These are phyloP conservation scores for Monascus purpureus DNA, from an alignment of 495 filamentous ascomycete genomes.

Conservation along the genomic window DNA sequence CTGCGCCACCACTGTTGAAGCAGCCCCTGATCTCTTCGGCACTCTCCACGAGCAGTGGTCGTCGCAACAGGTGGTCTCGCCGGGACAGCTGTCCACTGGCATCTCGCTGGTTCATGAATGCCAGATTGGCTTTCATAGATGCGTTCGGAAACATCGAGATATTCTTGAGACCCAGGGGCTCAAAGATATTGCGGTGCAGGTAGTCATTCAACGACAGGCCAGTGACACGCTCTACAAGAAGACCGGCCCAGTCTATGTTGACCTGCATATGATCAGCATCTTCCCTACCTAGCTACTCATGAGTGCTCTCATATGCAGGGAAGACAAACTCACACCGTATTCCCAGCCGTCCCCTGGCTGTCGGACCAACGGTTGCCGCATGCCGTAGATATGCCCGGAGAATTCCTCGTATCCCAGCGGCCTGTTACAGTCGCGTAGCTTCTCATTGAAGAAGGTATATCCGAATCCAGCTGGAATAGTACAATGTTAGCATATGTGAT, in stretches of 20 bases:
- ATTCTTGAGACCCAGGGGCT: slow-evolving; percentile 37
- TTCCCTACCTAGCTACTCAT: background rate
- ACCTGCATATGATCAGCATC: slow-evolving; percentile 15
- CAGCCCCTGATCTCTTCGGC: slow-evolving; percentile 16
- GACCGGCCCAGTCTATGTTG: slow-evolving; percentile 47
- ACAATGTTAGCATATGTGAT: background rate
- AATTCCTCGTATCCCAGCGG: slow-evolving; percentile 43
- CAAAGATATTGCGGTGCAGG: slow-evolving; percentile 40
- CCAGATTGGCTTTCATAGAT: slow-evolving; percentile 35
- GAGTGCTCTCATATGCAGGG: background rate
- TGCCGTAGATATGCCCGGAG: slow-evolving; percentile 25
- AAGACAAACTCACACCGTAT: slow-evolving; percentile 36
- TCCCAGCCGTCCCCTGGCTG: slow-evolving; percentile 44
- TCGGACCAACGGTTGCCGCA: slow-evolving; percentile 34
- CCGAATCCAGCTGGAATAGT: slow-evolving; percentile 26
- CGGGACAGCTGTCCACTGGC: slow-evolving; percentile 23
- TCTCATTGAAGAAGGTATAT: slow-evolving; percentile 42
- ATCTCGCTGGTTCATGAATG: slow-evolving; percentile 32
- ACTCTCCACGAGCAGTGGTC: slow-evolving; percentile 22
- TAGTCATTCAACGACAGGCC: slow-evolving; percentile 39
- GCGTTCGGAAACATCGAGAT: slow-evolving; percentile 40
- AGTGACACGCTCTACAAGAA: slow-evolving; percentile 38
- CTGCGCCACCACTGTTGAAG: slow-evolving; percentile 43
- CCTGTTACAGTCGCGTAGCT: slow-evolving; percentile 26
- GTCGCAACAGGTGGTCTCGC: slow-evolving; percentile 34